A percentile compares a stretch with the other conserved stretches of the same genome.
phyloP scores from a whole-genome alignment of 192 early-diverging fungal genomes.

The Gonapodya prolifera region DNA sequence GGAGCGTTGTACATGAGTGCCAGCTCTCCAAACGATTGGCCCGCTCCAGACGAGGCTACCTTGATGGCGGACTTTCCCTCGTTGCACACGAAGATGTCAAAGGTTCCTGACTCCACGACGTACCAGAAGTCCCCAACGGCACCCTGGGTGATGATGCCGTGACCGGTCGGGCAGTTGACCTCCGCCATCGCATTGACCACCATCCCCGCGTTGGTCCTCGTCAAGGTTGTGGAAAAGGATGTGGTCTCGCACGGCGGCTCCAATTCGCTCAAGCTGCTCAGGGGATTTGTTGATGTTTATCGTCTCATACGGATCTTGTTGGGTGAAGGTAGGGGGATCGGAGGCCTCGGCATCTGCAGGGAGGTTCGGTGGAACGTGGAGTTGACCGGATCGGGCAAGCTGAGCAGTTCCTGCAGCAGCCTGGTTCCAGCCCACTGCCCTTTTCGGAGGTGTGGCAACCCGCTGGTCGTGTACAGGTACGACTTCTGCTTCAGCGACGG shows the following conservation, averaged over 20 bases:
- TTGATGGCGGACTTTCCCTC: constrained; percentile 46
- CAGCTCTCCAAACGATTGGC: constrained; percentile 94
- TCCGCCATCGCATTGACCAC: constrained; percentile 96
- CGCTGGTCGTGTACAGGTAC: no score
- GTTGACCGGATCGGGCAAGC: no score
- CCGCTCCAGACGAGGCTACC: constrained; percentile 65
- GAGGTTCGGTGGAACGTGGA: no score
- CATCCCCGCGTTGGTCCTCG: constrained; percentile 89
- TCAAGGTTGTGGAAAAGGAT: constrained; percentile 90
- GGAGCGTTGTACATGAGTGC: constrained; percentile 99
- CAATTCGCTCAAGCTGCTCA: constrained; percentile 73
- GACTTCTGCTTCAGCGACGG: no score
- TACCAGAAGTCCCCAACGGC: constrained; percentile 97
- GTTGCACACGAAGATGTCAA: constrained; percentile 80
- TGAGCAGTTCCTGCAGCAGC: no score
- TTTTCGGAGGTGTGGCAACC: no score
- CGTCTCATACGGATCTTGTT: constrained; percentile 64
- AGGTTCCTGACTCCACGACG: constrained; percentile 84
- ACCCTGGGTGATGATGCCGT: constrained; percentile 78
- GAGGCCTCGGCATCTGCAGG: no score
- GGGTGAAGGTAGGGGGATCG: constrained; percentile 89
- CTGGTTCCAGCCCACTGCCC: no score
- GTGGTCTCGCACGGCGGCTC: constrained; percentile 67
- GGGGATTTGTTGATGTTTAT: constrained; percentile 77
- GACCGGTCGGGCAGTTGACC: constrained; percentile 49